phyloP scores from a whole-genome alignment of 2,329 filamentous ascomycete genomes.

The Cladosporium colombiae region DNA sequence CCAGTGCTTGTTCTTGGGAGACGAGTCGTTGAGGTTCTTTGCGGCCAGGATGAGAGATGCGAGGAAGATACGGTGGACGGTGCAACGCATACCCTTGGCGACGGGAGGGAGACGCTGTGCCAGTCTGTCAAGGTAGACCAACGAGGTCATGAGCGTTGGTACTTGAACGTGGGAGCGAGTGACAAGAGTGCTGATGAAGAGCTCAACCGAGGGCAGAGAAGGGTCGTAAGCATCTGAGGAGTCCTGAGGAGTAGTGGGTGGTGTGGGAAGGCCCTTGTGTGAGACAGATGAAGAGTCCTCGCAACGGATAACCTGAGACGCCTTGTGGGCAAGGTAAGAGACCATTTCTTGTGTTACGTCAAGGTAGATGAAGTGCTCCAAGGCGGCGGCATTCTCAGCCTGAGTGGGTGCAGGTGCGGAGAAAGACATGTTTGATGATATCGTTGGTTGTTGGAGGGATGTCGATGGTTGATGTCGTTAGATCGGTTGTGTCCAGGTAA shows the following conservation, averaged over 20 bases:
- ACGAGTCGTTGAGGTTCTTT: constrained; percentile 98
- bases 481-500: constrained; percentile 10
- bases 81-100: constrained; percentile 94
- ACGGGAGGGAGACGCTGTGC: constrained; percentile 85
- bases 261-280: constrained; percentile 56
- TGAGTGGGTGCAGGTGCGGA: constrained; percentile 39
- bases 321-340: constrained; percentile 71
- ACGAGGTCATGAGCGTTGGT: constrained; percentile 92
- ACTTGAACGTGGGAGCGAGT: constrained; percentile 95
- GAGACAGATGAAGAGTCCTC: constrained; percentile 51
- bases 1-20: constrained; percentile 99
- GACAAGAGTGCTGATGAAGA: constrained; percentile 90
- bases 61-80: constrained; percentile 95
- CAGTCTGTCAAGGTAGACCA: constrained; percentile 88
- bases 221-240: constrained; percentile 52
- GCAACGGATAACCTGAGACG: constrained; percentile 77
- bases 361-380: constrained; percentile 78
- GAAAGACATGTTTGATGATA: constrained; percentile 45
- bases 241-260: constrained; percentile 59
- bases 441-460: constrained; percentile 15
- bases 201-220: constrained; percentile 74
- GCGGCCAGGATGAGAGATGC: constrained; percentile 81
- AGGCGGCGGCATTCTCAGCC: constrained; percentile 66
- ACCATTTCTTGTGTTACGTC: constrained; percentile 78
- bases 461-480: constrained; percentile 18